Evolutionary conservation across 2,329 filamentous ascomycete species (phyloP).

Genomic region (Botryosphaeria agaves): DNA sequence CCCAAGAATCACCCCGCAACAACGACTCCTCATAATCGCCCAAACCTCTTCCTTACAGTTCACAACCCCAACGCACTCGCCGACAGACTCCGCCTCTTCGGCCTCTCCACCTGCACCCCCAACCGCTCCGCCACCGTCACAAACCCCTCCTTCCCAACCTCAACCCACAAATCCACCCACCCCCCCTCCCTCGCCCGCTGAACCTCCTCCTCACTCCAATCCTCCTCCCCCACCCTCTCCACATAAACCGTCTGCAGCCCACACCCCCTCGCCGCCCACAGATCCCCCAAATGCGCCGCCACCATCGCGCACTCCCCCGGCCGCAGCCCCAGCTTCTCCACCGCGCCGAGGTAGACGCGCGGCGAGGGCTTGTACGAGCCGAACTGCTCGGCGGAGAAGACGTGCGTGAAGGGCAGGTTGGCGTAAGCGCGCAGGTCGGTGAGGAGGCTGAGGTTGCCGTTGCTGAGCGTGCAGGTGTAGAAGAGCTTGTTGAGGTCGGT

Average conservation of each 20-base stretch:
- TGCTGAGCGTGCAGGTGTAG: slow-evolving; percentile 51
- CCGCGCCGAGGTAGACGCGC: slow-evolving; percentile 52
- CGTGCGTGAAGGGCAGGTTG: slow-evolving; percentile 40
- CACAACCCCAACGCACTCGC: no score
- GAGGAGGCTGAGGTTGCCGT: slow-evolving; percentile 54
- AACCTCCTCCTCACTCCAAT: slow-evolving; percentile 33
- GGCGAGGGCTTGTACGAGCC: slow-evolving; percentile 57
- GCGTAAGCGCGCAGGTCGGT: slow-evolving; percentile 43
- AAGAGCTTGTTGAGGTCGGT: slow-evolving; percentile 33
- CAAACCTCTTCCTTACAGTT: no score
- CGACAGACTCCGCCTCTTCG: slow-evolving; percentile 1
- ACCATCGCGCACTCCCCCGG: slow-evolving; percentile 56
- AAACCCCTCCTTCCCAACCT: slow-evolving; percentile 31
- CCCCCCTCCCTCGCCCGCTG: slow-evolving; percentile 34
- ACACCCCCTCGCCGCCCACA: slow-evolving; percentile 44
- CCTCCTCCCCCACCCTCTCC: slow-evolving; percentile 49
- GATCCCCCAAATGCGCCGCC: slow-evolving; percentile 54
- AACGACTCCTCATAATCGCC: no score
- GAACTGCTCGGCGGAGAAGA: slow-evolving; percentile 55
- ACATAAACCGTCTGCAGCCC: slow-evolving; percentile 61
- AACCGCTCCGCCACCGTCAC: slow-evolving; percentile 23
- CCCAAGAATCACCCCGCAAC: no score
- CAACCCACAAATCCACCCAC: slow-evolving; percentile 50
- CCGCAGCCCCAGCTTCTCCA: slow-evolving; percentile 35
- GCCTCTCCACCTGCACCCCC: slow-evolving; percentile 8